Conservation (phyloP, 139 green algal genomes). For the Monoraphidium neglectum region DNA sequence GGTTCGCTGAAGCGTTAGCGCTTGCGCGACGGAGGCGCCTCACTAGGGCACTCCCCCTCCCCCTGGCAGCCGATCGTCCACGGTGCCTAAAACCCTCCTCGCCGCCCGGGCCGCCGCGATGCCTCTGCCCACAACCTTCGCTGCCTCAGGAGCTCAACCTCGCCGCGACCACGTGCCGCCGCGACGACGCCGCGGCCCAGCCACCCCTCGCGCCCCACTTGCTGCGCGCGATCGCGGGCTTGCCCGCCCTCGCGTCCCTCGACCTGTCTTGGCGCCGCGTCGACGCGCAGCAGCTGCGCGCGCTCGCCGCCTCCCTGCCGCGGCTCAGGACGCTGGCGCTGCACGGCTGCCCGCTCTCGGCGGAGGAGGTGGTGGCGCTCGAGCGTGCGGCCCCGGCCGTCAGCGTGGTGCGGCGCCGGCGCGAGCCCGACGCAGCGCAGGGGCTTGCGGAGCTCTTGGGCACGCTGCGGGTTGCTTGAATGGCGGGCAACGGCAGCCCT, state of each 20-base stretch:
- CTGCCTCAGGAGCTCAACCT: constrained; percentile 16
- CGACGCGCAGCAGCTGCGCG: constrained; percentile 4
- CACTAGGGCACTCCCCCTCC: too few relatives aligned
- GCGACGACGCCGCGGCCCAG: not conserved
- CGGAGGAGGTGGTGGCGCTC: not conserved
- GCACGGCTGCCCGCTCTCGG: constrained; percentile 12
- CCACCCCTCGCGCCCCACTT: not conserved
- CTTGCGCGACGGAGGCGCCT: too few relatives aligned
- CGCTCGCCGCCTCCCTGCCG: constrained; percentile 13
- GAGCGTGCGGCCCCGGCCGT: constrained; percentile 7
- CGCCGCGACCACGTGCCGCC: not conserved
- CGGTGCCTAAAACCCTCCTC: not conserved
- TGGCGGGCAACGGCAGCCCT: not conserved
- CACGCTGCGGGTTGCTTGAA: constrained; percentile 11
- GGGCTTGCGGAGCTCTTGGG: constrained; percentile 23
- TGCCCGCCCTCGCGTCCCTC: constrained; percentile 23
- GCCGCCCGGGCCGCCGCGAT: too few relatives aligned
- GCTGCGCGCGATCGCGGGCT: not conserved
- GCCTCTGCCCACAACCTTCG: too few relatives aligned
- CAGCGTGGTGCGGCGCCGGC: constrained; percentile 7
- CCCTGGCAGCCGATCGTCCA: too few relatives aligned
- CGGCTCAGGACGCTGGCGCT: constrained; percentile 21
- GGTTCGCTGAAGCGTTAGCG: too few relatives aligned
- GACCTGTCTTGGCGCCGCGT: constrained; percentile 24
- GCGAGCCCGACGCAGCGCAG: constrained; percentile 4